These are phyloP conservation scores for Beauveria pseudobassiana DNA, from an alignment of 2,329 filamentous ascomycete species.

Conservation along the genomic window DNA sequence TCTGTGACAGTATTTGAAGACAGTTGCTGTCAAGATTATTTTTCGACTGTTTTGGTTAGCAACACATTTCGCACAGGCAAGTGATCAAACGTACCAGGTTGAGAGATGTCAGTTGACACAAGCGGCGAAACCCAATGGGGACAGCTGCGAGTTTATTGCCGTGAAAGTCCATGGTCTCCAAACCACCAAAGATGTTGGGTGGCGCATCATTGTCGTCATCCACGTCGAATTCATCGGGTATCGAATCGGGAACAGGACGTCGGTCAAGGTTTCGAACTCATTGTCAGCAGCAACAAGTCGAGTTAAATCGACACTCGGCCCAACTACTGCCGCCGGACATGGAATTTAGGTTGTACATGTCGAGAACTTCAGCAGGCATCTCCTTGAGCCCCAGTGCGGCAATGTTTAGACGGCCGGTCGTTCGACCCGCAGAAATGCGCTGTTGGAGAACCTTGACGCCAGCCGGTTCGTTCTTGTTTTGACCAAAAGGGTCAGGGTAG, in stretches of 20 bases:
- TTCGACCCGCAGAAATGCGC: constrained; percentile 64
- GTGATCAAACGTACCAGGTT: constrained; percentile 46
- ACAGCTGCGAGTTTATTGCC: constrained; percentile 69
- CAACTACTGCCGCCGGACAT: constrained; percentile 60
- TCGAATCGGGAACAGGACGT: constrained; percentile 68
- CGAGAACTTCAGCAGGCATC: constrained; percentile 74
- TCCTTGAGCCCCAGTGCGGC: constrained; percentile 72
- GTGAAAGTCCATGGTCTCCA: constrained; percentile 79
- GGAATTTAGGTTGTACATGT: constrained; percentile 80
- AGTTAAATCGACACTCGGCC: constrained; percentile 84
- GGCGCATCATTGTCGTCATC: constrained; percentile 54
- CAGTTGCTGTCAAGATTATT: constrained; percentile 70
- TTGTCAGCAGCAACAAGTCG: constrained; percentile 86
- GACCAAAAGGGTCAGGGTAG: constrained; percentile 62
- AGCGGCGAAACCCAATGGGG: constrained; percentile 66
- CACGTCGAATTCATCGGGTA: constrained; percentile 42
- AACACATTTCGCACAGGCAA: neutral
- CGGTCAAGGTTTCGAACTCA: constrained; percentile 66
- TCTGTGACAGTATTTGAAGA: constrained; percentile 66
- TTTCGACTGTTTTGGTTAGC: constrained; percentile 40
- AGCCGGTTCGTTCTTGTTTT: constrained; percentile 48
- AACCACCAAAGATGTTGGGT: constrained; percentile 70
- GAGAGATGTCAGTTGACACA: constrained; percentile 68
- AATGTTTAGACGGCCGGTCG: constrained; percentile 79
- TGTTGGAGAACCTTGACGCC: constrained; percentile 63